phyloP scores from a whole-genome alignment of 2,329 filamentous ascomycete species.

The Colletotrichum sp. region DNA sequence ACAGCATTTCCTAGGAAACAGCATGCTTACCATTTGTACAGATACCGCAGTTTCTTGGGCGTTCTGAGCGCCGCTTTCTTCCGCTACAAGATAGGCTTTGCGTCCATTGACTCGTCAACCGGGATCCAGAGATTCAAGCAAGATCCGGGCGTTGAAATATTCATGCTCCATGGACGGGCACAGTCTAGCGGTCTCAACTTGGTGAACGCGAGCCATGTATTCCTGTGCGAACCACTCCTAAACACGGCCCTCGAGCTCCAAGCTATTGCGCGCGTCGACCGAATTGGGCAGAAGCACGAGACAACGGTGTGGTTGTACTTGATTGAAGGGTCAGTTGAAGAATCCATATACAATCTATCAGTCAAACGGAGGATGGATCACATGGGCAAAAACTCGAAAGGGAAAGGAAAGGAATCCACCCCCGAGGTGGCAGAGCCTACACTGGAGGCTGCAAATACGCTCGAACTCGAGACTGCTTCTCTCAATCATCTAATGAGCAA shows the following conservation, averaged over 20 bases:
- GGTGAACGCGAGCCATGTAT: constrained; percentile 91
- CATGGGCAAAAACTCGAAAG: constrained; percentile 58
- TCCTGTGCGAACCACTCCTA: constrained; percentile 91
- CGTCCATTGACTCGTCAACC: constrained; percentile 69
- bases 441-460: constrained; percentile 83
- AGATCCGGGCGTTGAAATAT: constrained; percentile 77
- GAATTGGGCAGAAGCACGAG: constrained; percentile 86
- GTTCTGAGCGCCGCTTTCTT: constrained; percentile 75
- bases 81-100: constrained; percentile 74
- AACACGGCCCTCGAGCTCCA: constrained; percentile 95
- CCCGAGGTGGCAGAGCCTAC: constrained; percentile 61
- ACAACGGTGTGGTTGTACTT: constrained; percentile 97
- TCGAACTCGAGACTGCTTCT: constrained; percentile 78
- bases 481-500: constrained; percentile 74
- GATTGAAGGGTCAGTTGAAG: constrained; percentile 88
- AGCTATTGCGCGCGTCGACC: constrained; percentile 91
- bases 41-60: constrained; percentile 77
- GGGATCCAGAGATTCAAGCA: constrained; percentile 80
- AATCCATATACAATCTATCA: constrained; percentile 88
- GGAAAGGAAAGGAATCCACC: constrained; percentile 44
- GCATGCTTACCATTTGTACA: constrained; percentile 22
- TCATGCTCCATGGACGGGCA: constrained; percentile 87
- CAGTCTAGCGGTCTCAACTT: constrained; percentile 90
- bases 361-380: constrained; percentile 81
- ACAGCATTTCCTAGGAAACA: neutral